Conservation (phyloP, 2,329 filamentous ascomycete species). For the Thermomyces lanuginosus region DNA sequence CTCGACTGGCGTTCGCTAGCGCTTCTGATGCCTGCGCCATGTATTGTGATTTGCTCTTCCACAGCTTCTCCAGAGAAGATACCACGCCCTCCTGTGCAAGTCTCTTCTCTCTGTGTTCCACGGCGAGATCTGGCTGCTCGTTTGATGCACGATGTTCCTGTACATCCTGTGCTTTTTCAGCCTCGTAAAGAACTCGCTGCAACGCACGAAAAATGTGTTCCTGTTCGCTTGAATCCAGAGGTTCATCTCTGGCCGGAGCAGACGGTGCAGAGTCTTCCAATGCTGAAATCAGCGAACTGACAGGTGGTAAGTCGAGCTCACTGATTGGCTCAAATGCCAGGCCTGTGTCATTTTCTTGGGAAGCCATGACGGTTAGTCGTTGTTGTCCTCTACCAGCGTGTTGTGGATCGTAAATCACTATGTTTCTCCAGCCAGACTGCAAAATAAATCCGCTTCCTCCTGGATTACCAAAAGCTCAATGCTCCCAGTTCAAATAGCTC, state of each 20-base stretch:
- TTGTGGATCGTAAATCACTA: no score
- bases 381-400: no score
- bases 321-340: slow-evolving; percentile 2
- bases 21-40: slow-evolving; percentile 21
- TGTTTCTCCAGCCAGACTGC: no score
- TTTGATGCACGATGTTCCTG: slow-evolving; percentile 16
- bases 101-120: no score
- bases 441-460: no score
- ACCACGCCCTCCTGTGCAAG: slow-evolving; percentile 13
- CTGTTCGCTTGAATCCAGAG: slow-evolving; percentile 15
- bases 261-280: slow-evolving; percentile 10
- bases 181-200: slow-evolving; percentile 16
- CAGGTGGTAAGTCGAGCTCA: slow-evolving; percentile 13
- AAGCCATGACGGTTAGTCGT: no score
- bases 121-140: slow-evolving; percentile 14
- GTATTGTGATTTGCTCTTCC: slow-evolving; percentile 20
- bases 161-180: slow-evolving; percentile 11
- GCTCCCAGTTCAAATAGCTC: no score
- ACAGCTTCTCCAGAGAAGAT: slow-evolving; percentile 19
- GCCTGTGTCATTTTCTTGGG: slow-evolving; percentile 4
- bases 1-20: slow-evolving; percentile 27
- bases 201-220: slow-evolving; percentile 19
- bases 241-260: slow-evolving; percentile 8
- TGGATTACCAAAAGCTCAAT: no score
- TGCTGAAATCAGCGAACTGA: slow-evolving; percentile 13